Evolutionary conservation across 495 filamentous ascomycete species (phyloP).

Genomic region (Geoglossum glabrum): DNA sequence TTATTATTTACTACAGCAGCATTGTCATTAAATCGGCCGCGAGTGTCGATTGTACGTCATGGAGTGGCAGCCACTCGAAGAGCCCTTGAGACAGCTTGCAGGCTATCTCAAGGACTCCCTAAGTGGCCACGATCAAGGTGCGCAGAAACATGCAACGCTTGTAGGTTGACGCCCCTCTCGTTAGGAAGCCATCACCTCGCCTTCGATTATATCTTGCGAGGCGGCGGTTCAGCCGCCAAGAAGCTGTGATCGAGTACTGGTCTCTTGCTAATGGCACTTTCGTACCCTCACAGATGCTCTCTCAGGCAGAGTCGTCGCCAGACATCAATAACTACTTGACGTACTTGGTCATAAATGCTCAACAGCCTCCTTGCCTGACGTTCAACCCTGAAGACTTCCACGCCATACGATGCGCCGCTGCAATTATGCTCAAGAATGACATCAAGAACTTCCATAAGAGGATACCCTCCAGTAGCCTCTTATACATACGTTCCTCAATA

Average conservation of each 20-base stretch:
- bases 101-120: constrained; percentile 81
- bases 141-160: constrained; percentile 66
- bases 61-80: constrained; percentile 83
- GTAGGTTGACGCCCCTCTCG: constrained; percentile 25
- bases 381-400: constrained; percentile 40
- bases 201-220: constrained; percentile 1
- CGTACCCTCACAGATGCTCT: constrained; percentile 52
- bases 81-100: constrained; percentile 72
- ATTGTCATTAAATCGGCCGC: background rate
- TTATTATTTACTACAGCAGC: background rate
- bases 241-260: background rate
- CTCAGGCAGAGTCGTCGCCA: constrained; percentile 70
- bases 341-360: constrained; percentile 61
- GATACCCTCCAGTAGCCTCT: constrained; percentile 46
- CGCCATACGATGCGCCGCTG: constrained; percentile 65
- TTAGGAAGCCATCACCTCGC: background rate
- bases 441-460: constrained; percentile 48
- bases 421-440: constrained; percentile 88
- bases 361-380: constrained; percentile 34
- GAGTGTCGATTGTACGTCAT: constrained; percentile 23
- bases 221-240: background rate
- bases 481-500: constrained; percentile 59
- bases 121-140: constrained; percentile 51
- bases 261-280: background rate
- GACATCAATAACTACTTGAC: constrained; percentile 96